Evolutionary conservation across 352 stramenopile genomes (phyloP).

Genomic region (Aphanomyces invadans): DNA sequence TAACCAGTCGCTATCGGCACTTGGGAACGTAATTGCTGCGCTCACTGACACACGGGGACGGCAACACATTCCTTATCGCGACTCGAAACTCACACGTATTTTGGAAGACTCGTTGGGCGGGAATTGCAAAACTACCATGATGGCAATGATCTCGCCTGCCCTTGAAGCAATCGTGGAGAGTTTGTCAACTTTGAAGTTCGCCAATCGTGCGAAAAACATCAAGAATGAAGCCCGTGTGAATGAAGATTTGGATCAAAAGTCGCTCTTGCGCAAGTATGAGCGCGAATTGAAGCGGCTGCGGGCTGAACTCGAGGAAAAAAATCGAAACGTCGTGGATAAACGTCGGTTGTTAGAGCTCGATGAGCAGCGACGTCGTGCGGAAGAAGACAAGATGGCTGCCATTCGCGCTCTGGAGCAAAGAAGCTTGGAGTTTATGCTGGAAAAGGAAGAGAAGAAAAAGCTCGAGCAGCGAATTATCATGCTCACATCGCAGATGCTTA

Average conservation of each 20-base stretch:
- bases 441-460: slow-evolving; percentile 94
- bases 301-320: slow-evolving; percentile 88
- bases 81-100: slow-evolving; percentile 91
- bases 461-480: slow-evolving; percentile 90
- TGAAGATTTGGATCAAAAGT: slow-evolving; percentile 91
- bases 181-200: slow-evolving; percentile 91
- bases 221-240: slow-evolving; percentile 87
- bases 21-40: slow-evolving; percentile 88
- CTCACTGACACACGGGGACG: slow-evolving; percentile 79
- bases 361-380: slow-evolving; percentile 81
- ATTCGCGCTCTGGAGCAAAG: slow-evolving; percentile 88
- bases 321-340: slow-evolving; percentile 91
- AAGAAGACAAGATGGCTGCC: slow-evolving; percentile 93
- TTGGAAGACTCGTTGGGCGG: slow-evolving; percentile 81
- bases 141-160: slow-evolving; percentile 92
- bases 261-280: slow-evolving; percentile 90
- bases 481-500: slow-evolving; percentile 91
- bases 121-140: slow-evolving; percentile 95
- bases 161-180: slow-evolving; percentile 86
- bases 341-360: slow-evolving; percentile 84
- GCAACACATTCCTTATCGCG: slow-evolving; percentile 90
- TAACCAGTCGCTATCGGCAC: slow-evolving; percentile 85
- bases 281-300: slow-evolving; percentile 89
- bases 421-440: slow-evolving; percentile 89
- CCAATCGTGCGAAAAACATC: slow-evolving; percentile 90